Conservation (phyloP, 2,329 filamentous ascomycete species). For the Phialophora tarda region DNA sequence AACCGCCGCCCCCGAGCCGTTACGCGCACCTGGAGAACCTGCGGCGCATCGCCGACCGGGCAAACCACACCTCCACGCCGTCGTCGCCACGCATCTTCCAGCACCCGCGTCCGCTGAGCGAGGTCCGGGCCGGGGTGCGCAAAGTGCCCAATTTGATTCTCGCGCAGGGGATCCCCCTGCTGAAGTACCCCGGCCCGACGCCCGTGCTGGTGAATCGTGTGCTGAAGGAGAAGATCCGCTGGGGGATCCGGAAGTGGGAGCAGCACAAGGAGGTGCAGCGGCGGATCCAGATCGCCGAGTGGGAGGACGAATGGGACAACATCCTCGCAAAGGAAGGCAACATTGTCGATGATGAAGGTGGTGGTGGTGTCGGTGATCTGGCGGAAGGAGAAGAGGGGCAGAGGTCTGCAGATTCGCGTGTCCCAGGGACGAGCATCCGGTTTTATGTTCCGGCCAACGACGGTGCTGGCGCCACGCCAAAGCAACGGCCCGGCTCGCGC, state of each 20-base stretch:
- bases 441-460: not conserved
- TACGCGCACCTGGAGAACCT: conserved; percentile 25
- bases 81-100: conserved; percentile 31
- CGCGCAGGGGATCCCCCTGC: conserved; percentile 49
- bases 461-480: not conserved
- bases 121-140: conserved; percentile 43
- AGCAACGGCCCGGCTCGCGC: not conserved
- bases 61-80: conserved; percentile 21
- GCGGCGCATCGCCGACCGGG: conserved; percentile 16
- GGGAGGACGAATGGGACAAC: conserved; percentile 52
- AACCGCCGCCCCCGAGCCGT: conserved; percentile 19
- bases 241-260: conserved; percentile 45
- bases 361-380: not conserved
- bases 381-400: not conserved
- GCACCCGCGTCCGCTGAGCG: conserved; percentile 30
- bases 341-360: conserved; percentile 5
- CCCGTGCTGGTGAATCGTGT: conserved; percentile 48
- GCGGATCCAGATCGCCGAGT: conserved; percentile 45
- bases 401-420: not conserved
- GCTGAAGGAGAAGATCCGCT: conserved; percentile 46
- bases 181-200: conserved; percentile 54
- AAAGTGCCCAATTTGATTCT: conserved; percentile 50
- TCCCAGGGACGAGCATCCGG: not conserved
- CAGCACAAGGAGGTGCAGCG: conserved; percentile 43
- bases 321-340: conserved; percentile 38